A percentile compares a stretch with the other conserved stretches of the same genome.
These are phyloP conservation scores for Fabrea salina DNA, from an alignment of 169 alveolate genomes.

Conservation along the genomic window DNA sequence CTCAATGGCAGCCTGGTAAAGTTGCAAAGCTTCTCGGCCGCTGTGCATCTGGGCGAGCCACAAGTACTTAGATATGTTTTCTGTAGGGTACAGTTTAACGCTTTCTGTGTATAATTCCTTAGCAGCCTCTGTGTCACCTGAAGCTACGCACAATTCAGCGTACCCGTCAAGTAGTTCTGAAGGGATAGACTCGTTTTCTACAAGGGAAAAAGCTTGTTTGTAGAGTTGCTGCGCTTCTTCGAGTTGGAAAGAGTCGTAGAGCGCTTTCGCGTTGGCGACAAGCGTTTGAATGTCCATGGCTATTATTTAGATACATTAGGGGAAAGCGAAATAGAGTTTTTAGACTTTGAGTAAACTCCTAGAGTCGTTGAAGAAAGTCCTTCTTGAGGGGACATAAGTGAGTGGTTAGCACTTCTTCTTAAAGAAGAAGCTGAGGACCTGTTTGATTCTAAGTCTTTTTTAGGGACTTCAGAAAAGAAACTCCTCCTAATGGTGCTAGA, in stretches of 20 bases:
- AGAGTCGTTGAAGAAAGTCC: no score
- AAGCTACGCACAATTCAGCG: not conserved
- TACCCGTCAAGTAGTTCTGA: no score
- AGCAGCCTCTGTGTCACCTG: not conserved
- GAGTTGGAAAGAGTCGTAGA: not conserved
- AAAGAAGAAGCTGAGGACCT: no score
- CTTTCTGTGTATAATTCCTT: not conserved
- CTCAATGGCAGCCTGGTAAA: not conserved
- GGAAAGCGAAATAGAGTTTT: no score
- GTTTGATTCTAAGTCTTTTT: no score
- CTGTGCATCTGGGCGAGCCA: constrained; percentile 9
- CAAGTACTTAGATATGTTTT: not conserved
- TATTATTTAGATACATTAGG: no score
- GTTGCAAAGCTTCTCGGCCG: not conserved
- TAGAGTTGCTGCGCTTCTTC: not conserved
- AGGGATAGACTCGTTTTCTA: not conserved
- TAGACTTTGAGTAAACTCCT: no score
- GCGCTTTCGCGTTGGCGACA: not conserved
- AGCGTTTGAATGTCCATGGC: not conserved
- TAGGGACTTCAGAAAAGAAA: no score
- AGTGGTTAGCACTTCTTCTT: no score
- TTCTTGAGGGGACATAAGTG: no score
- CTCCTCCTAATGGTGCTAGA: no score
- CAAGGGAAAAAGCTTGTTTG: not conserved
- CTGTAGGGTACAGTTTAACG: not conserved